Evolutionary conservation across 495 filamentous ascomycete species (phyloP).

Genomic region (Xylaria nigripes): DNA sequence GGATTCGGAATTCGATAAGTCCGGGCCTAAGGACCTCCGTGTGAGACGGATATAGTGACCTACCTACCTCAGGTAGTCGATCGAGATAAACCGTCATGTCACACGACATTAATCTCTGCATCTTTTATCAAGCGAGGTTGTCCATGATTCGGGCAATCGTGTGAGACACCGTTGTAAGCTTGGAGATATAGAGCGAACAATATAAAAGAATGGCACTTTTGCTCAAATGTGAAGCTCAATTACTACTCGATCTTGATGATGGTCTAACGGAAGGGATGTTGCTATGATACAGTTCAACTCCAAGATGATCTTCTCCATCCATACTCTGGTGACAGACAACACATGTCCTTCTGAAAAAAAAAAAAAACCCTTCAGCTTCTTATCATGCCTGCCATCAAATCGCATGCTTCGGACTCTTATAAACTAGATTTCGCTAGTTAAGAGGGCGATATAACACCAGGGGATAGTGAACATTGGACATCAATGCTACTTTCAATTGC

Average conservation of each 20-base stretch:
- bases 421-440: constrained; percentile 7
- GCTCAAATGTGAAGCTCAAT: constrained; percentile 6
- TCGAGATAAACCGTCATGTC: too few relatives aligned
- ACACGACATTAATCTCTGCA: too few relatives aligned
- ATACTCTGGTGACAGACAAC: background rate
- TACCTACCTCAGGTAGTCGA: too few relatives aligned
- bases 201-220: too few relatives aligned
- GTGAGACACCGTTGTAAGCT: too few relatives aligned
- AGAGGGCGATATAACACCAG: background rate
- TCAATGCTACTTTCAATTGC: background rate
- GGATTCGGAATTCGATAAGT: too few relatives aligned
- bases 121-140: too few relatives aligned
- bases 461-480: background rate
- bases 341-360: background rate
- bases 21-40: too few relatives aligned
- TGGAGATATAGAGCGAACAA: too few relatives aligned
- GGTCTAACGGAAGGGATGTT: constrained; percentile 8
- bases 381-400: background rate
- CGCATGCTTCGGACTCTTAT: background rate
- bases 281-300: constrained; percentile 12
- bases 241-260: constrained; percentile 8
- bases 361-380: background rate
- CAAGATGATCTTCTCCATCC: background rate
- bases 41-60: too few relatives aligned
- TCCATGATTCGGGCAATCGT: too few relatives aligned